Evolutionary conservation across 805 yeast species (phyloP).

Genomic region (Candida vaughaniae): DNA sequence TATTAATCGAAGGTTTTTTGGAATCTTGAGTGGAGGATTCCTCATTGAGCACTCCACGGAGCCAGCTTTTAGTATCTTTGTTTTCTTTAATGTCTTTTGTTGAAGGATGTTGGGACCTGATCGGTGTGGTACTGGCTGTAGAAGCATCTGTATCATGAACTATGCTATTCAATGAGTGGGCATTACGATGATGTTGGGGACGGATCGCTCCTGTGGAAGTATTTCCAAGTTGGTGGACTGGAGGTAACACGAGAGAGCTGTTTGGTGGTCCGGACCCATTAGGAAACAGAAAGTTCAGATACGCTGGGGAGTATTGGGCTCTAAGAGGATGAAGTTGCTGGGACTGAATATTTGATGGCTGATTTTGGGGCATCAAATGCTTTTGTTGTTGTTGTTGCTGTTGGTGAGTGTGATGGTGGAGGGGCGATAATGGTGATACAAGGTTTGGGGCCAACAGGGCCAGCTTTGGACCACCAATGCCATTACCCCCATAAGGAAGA

Average conservation of each 20-base stretch:
- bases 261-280: conserved; percentile 1
- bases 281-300: conserved; percentile 1
- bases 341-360: conserved; percentile 2
- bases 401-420: conserved; percentile 32
- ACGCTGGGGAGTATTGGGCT: not conserved
- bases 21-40: conserved; percentile 9
- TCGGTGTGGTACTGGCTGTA: conserved; percentile 6
- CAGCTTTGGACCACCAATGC: conserved; percentile 13
- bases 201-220: no score
- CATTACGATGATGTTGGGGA: conserved; percentile 6
- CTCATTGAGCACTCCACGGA: conserved; percentile 28
- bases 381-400: conserved; percentile 4
- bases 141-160: conserved; percentile 6
- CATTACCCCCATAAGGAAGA: conserved; percentile 4
- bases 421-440: conserved; percentile 39
- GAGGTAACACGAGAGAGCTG: conserved; percentile 10
- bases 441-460: conserved; percentile 28
- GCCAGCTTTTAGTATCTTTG: conserved; percentile 23
- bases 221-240: conserved; percentile 4
- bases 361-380: no score
- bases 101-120: not conserved
- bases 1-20: conserved; percentile 31
- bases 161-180: conserved; percentile 9
- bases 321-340: conserved; percentile 1
- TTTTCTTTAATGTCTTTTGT: not conserved